These are phyloP conservation scores for Dothideomycetidae sp. DNA, from an alignment of 2,329 filamentous ascomycete species.

Conservation along the genomic window DNA sequence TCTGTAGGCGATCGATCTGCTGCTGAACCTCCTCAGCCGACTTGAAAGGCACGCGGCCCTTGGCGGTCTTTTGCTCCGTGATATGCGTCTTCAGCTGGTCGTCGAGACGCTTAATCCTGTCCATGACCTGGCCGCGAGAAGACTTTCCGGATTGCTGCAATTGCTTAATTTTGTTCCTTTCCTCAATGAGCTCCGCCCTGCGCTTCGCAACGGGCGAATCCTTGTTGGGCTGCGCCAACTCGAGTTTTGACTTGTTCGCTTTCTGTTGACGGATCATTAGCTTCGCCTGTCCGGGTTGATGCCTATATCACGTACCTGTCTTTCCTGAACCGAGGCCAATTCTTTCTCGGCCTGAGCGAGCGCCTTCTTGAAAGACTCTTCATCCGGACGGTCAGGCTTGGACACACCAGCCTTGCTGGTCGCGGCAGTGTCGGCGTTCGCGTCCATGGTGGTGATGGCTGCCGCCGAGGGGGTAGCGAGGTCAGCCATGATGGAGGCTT, in stretches of 20 bases:
- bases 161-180: conserved; percentile 71
- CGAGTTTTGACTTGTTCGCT: conserved; percentile 75
- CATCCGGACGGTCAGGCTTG: conserved; percentile 77
- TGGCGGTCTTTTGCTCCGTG: conserved; percentile 72
- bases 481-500: conserved; percentile 23
- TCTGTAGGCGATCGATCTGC: conserved; percentile 67
- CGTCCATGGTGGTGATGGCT: conserved; percentile 21
- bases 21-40: conserved; percentile 73
- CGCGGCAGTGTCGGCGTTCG: conserved; percentile 19
- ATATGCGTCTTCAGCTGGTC: conserved; percentile 76
- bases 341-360: conserved; percentile 77
- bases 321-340: conserved; percentile 61
- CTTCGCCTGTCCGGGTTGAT: neutral
- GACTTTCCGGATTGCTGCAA: conserved; percentile 83
- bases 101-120: conserved; percentile 86
- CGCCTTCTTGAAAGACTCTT: conserved; percentile 65
- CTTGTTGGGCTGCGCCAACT: conserved; percentile 66
- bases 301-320: conserved; percentile 38
- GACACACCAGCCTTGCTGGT: conserved; percentile 23
- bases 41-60: conserved; percentile 72
- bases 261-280: conserved; percentile 42
- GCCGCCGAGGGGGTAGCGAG: conserved; percentile 25
- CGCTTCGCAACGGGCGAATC: conserved; percentile 68
- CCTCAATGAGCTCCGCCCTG: conserved; percentile 68
- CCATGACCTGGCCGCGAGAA: conserved; percentile 60